These are phyloP conservation scores for Apophysomyces sp. DNA, from an alignment of 371 early-diverging fungal species.

Conservation along the genomic window DNA sequence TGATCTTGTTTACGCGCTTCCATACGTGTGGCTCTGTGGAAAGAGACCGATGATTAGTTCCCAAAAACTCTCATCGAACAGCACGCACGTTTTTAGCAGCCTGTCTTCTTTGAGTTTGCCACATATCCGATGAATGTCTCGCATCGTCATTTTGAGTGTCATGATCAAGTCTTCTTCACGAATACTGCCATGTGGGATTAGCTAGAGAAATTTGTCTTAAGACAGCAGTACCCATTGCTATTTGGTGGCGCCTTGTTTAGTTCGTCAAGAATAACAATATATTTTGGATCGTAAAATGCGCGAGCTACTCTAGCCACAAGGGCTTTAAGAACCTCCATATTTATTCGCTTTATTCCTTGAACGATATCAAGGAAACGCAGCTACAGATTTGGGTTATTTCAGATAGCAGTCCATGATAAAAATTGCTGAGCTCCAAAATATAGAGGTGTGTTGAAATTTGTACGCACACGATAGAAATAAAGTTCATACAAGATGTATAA, in stretches of 20 bases:
- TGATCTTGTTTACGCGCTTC: conserved; percentile 69
- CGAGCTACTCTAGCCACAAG: conserved; percentile 83
- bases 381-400: too few species aligned
- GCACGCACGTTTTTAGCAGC: conserved; percentile 68
- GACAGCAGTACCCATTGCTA: conserved; percentile 38
- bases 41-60: conserved; percentile 2
- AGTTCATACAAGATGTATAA: too few species aligned
- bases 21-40: conserved; percentile 51
- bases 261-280: conserved; percentile 81
- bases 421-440: too few species aligned
- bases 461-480: too few species aligned
- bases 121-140: conserved; percentile 80
- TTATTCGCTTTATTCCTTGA: too few species aligned
- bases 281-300: conserved; percentile 82
- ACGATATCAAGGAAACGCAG: too few species aligned
- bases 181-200: conserved; percentile 19
- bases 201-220: not conserved
- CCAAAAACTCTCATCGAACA: conserved; percentile 3
- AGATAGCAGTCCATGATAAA: too few species aligned
- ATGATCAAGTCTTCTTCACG: conserved; percentile 80
- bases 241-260: conserved; percentile 59
- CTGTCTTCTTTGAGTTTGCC: conserved; percentile 75
- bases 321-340: conserved; percentile 61
- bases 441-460: too few species aligned
- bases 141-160: conserved; percentile 63